Conservation (phyloP, 805 yeast species). For the Wickerhamiella occidentalis region DNA sequence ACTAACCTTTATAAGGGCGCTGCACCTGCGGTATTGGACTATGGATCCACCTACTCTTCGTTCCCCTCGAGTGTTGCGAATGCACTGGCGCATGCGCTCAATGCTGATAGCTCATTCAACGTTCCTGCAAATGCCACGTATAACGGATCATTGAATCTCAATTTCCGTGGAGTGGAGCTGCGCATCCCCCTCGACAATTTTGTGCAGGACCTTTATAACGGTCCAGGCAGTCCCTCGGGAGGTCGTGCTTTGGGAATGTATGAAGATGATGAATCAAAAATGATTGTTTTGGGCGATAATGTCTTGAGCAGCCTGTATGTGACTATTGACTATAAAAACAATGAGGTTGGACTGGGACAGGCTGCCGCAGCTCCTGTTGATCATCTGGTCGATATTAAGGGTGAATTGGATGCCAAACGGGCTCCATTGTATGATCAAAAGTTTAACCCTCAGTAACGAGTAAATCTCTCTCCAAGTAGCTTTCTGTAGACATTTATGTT, state of each 20-base stretch:
- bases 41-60: constrained; percentile 5
- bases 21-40: not conserved
- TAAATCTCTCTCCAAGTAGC: too few relatives aligned
- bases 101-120: not conserved
- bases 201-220: too few relatives aligned
- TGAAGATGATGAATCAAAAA: not conserved
- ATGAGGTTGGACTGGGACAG: not conserved
- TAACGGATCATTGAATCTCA: not conserved
- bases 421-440: too few relatives aligned
- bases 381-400: too few relatives aligned
- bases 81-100: not conserved
- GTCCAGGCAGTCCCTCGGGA: too few relatives aligned
- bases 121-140: not conserved
- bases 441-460: too few relatives aligned
- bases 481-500: too few relatives aligned
- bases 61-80: not conserved
- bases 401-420: too few relatives aligned
- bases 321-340: not conserved
- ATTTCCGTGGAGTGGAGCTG: constrained; percentile 1
- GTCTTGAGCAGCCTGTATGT: not conserved
- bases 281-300: not conserved
- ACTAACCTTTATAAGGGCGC: not conserved
- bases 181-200: not conserved
- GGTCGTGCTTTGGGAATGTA: too few relatives aligned
- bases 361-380: too few relatives aligned